Conservation (phyloP, 768 basidiomycete genomes). For the Amylocystis lapponica region DNA sequence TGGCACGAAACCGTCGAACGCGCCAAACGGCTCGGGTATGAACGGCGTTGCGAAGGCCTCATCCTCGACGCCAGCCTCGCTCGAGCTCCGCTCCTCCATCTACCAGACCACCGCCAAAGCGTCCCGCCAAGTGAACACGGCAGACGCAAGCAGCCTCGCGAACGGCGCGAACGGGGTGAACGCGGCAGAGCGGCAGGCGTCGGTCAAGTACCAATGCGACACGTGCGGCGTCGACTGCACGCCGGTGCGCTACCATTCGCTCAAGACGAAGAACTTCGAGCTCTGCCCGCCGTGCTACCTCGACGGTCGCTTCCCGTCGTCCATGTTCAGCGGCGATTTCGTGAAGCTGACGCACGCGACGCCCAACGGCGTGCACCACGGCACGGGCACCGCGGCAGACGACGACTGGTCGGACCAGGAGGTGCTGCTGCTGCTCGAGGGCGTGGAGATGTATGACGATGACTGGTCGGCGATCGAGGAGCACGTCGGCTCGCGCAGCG, state of each 20-base stretch:
- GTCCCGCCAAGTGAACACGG: slow-evolving; percentile 59
- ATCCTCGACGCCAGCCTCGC: slow-evolving; percentile 55
- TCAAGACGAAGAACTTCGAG: slow-evolving; percentile 89
- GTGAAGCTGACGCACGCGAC: slow-evolving; percentile 63
- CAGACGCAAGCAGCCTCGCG: slow-evolving; percentile 63
- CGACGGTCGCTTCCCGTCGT: slow-evolving; percentile 93
- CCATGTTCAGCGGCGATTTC: slow-evolving; percentile 96
- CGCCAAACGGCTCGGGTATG: slow-evolving; percentile 34
- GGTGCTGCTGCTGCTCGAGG: slow-evolving; percentile 83
- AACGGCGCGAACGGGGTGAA: slow-evolving; percentile 46
- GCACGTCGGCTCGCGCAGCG: slow-evolving; percentile 86
- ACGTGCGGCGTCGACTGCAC: slow-evolving; percentile 96
- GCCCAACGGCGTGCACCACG: slow-evolving; percentile 28
- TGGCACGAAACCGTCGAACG: slow-evolving; percentile 55
- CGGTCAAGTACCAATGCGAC: slow-evolving; percentile 70
- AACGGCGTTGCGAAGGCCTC: slow-evolving; percentile 44
- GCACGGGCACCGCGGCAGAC: slow-evolving; percentile 39
- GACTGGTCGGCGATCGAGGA: slow-evolving; percentile 93
- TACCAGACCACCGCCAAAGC: slow-evolving; percentile 85
- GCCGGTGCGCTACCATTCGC: slow-evolving; percentile 79
- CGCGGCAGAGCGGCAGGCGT: slow-evolving; percentile 34
- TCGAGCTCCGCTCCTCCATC: slow-evolving; percentile 83
- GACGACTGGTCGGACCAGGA: slow-evolving; percentile 91
- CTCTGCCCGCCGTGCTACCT: slow-evolving; percentile 92
- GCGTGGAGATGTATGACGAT: slow-evolving; percentile 96